These are phyloP conservation scores for Lyophyllum semitale DNA, from an alignment of 768 basidiomycete species.

Conservation along the genomic window DNA sequence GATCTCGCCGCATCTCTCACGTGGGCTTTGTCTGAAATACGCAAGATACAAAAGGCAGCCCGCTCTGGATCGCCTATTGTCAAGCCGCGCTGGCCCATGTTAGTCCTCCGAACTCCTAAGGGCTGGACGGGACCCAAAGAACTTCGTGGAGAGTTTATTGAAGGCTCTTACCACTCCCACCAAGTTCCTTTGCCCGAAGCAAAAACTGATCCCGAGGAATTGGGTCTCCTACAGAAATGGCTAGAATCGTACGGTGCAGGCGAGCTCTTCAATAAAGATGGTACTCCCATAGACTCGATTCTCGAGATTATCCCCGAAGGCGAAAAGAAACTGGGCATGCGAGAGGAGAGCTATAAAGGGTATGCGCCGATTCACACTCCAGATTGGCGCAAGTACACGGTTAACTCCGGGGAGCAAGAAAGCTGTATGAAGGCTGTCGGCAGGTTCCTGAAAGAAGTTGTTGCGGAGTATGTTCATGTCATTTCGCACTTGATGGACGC, in stretches of 20 bases:
- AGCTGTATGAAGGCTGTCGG: constrained; percentile 81
- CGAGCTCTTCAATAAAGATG: constrained; percentile 63
- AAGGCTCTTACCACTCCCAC: constrained; percentile 83
- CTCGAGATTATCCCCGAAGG: constrained; percentile 56
- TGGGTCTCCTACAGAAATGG: constrained; percentile 69
- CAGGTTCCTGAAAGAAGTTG: constrained; percentile 54
- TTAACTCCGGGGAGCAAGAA: constrained; percentile 55
- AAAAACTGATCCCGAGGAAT: constrained; percentile 64
- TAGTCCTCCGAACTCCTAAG: constrained; percentile 87
- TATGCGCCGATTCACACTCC: constrained; percentile 66
- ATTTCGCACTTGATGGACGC: neutral
- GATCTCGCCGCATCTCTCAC: constrained; percentile 82
- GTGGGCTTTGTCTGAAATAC: constrained; percentile 77
- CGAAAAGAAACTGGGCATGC: constrained; percentile 69
- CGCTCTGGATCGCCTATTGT: constrained; percentile 73
- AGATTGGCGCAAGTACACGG: constrained; percentile 59
- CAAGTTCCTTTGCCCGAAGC: constrained; percentile 85
- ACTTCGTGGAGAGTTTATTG: constrained; percentile 70
- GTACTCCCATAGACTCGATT: constrained; percentile 56
- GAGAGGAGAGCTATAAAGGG: constrained; percentile 64
- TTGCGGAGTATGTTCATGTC: constrained; percentile 44
- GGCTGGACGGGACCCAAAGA: constrained; percentile 72
- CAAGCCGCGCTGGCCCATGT: constrained; percentile 91
- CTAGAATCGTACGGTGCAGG: constrained; percentile 68
- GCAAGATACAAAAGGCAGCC: constrained; percentile 78